phyloP scores from a whole-genome alignment of 352 stramenopile species.

The Elongisporangium anandrum region DNA sequence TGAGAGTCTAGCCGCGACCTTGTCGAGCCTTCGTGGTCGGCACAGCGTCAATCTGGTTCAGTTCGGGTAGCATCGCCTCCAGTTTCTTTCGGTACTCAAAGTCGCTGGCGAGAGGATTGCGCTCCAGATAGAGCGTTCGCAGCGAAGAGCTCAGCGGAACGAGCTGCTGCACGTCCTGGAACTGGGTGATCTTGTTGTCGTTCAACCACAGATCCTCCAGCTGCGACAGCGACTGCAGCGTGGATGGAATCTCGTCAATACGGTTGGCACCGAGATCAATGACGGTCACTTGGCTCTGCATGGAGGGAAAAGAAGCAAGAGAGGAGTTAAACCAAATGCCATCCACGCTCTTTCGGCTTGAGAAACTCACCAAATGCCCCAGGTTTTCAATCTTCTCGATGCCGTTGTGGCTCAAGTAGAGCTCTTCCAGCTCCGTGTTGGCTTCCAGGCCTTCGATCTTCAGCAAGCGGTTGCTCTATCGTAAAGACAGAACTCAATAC shows the following conservation, averaged over 20 bases:
- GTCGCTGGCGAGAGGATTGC: slow-evolving; percentile 90
- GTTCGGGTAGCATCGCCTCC: slow-evolving; percentile 80
- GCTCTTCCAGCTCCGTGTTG: slow-evolving; percentile 90
- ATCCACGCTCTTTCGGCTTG: background rate
- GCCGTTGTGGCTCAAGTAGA: slow-evolving; percentile 97
- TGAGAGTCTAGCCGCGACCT: slow-evolving; percentile 17
- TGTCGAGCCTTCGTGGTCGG: slow-evolving; percentile 53
- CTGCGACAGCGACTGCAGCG: slow-evolving; percentile 28
- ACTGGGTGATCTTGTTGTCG: slow-evolving; percentile 60
- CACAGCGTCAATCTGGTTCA: slow-evolving; percentile 94
- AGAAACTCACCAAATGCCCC: slow-evolving; percentile 53
- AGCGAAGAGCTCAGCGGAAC: slow-evolving; percentile 67
- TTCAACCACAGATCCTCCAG: slow-evolving; percentile 82
- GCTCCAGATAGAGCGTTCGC: slow-evolving; percentile 94
- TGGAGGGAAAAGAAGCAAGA: background rate
- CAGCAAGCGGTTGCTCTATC: slow-evolving; percentile 95
- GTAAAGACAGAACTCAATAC: slow-evolving; percentile 11
- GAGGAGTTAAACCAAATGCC: background rate
- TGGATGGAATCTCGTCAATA: slow-evolving; percentile 53
- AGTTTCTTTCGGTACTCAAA: slow-evolving; percentile 96
- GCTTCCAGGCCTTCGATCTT: slow-evolving; percentile 88
- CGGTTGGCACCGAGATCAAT: slow-evolving; percentile 84
- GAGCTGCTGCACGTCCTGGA: slow-evolving; percentile 68
- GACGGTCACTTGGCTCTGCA: slow-evolving; percentile 52
- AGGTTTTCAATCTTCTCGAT: slow-evolving; percentile 88